These are phyloP conservation scores for Castanea sativa DNA, from an alignment of 306 rosid species.

Conservation along the genomic window DNA sequence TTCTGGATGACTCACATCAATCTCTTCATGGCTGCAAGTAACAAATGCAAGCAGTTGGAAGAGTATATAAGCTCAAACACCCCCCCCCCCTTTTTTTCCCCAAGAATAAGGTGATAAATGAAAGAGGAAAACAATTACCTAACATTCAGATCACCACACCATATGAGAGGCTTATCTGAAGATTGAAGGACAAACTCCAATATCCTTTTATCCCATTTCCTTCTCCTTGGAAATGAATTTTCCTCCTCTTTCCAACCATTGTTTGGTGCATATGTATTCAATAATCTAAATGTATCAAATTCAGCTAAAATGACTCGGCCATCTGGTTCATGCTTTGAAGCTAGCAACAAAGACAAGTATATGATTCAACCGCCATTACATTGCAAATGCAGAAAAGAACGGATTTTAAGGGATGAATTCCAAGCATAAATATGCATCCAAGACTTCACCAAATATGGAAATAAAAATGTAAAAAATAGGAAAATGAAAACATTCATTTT, in stretches of 20 bases:
- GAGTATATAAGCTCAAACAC: slow-evolving; percentile 13
- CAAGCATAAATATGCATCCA: not conserved
- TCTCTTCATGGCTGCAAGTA: slow-evolving; percentile 92
- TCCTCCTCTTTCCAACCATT: slow-evolving; percentile 99
- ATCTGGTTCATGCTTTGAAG: slow-evolving; percentile 91
- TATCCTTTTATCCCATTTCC: slow-evolving; percentile 96
- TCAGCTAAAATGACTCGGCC: slow-evolving; percentile 93
- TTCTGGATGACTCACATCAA: slow-evolving; percentile 96
- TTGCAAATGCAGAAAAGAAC: slow-evolving; percentile 16
- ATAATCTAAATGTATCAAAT: slow-evolving; percentile 69
- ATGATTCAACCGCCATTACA: slow-evolving; percentile 18
- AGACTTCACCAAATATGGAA: not conserved
- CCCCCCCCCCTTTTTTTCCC: not conserved
- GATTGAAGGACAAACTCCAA: slow-evolving; percentile 69
- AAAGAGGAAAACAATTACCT: slow-evolving; percentile 48
- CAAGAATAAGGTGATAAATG: slow-evolving; percentile 1
- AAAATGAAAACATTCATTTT: not conserved
- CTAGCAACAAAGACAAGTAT: slow-evolving; percentile 42
- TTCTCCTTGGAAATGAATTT: slow-evolving; percentile 87
- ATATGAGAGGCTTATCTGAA: slow-evolving; percentile 91
- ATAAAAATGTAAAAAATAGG: slow-evolving; percentile 8
- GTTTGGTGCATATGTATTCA: slow-evolving; percentile 91
- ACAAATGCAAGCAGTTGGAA: slow-evolving; percentile 20
- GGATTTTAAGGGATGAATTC: not conserved
- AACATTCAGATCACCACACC: slow-evolving; percentile 99